These are phyloP conservation scores for Sedum album DNA, from an alignment of 164 flowering plant species.

Conservation along the genomic window DNA sequence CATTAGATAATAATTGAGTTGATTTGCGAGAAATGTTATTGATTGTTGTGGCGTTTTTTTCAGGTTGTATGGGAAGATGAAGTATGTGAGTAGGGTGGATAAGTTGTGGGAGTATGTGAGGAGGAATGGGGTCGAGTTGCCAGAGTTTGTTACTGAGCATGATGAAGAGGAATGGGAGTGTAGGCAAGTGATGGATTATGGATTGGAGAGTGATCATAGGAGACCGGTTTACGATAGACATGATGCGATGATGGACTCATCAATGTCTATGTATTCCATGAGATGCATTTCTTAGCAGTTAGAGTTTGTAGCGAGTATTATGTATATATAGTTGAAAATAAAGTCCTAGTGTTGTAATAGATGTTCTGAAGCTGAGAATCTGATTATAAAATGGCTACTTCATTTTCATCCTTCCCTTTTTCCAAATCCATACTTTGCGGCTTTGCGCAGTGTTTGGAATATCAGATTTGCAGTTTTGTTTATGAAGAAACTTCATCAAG, in stretches of 20 bases:
- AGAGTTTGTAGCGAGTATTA: not conserved
- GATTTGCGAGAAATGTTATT: not conserved
- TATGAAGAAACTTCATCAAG: conserved; percentile 66
- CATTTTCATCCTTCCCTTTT: too few relatives aligned
- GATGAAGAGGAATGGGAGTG: conserved; percentile 61
- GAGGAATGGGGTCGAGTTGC: conserved; percentile 34
- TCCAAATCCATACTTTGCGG: too few relatives aligned
- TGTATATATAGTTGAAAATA: too few relatives aligned
- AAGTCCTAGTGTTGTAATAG: too few relatives aligned
- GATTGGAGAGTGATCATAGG: conserved; percentile 60
- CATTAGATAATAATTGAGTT: too few relatives aligned
- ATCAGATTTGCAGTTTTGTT: conserved; percentile 71
- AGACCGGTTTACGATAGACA: conserved; percentile 24
- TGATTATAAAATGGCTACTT: too few relatives aligned
- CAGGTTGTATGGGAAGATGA: conserved; percentile 2
- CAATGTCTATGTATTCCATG: conserved; percentile 49
- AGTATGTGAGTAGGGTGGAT: conserved; percentile 1
- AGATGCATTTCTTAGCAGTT: conserved; percentile 44
- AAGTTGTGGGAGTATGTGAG: not conserved
- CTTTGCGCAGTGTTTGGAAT: conserved; percentile 77
- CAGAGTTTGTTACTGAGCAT: conserved; percentile 56
- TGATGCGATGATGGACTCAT: conserved; percentile 29
- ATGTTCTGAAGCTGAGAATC: too few relatives aligned
- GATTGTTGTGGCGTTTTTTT: not conserved
- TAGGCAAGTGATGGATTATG: conserved; percentile 61